phyloP scores from a whole-genome alignment of 2,329 filamentous ascomycete genomes.

The Botryotinia narcissicola region DNA sequence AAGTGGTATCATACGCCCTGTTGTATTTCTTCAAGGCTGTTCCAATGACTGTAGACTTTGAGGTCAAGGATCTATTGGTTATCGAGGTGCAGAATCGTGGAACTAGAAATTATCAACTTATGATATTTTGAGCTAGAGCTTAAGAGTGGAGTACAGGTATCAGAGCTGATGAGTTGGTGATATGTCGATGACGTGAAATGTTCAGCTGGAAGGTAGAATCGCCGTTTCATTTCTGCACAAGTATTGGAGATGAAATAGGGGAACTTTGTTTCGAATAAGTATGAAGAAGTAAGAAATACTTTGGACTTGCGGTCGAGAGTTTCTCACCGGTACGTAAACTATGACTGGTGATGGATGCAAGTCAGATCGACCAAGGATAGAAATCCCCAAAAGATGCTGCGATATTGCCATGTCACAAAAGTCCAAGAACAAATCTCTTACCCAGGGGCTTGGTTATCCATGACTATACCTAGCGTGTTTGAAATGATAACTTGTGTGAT shows the following conservation, averaged over 20 bases:
- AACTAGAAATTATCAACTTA: background rate
- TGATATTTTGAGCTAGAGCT: background rate
- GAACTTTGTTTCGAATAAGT: background rate
- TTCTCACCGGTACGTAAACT: background rate
- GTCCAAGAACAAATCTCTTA: background rate
- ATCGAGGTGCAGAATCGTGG: background rate
- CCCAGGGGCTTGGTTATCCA: background rate
- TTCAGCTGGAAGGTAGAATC: background rate
- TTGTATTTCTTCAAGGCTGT: constrained; percentile 3
- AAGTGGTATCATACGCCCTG: background rate
- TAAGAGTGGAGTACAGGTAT: background rate
- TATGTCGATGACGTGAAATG: background rate
- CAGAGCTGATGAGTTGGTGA: constrained; percentile 9
- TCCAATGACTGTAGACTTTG: background rate
- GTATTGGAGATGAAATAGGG: background rate
- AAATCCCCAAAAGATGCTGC: background rate
- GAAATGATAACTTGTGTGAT: background rate
- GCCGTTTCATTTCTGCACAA: background rate
- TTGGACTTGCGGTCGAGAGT: background rate
- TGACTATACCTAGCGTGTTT: background rate
- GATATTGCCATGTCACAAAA: background rate
- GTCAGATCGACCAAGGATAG: constrained; percentile 3
- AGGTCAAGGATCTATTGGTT: background rate
- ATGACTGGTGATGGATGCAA: constrained; percentile 1
- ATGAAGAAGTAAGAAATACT: background rate